phyloP scores from a whole-genome alignment of 345 rosid species.

The Jatropha curcas region DNA sequence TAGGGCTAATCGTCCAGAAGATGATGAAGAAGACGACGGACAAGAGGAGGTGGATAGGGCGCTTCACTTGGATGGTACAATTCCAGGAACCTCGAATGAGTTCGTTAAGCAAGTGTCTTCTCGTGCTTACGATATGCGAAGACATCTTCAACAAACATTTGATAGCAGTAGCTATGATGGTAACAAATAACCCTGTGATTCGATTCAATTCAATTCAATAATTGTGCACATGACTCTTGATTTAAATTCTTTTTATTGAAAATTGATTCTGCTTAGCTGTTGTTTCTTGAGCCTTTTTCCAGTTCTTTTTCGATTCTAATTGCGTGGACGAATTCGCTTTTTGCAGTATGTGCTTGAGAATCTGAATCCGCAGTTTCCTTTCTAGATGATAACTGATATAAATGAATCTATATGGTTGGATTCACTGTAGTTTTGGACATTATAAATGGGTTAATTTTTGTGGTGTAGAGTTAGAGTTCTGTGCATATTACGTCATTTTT shows the following conservation, averaged over 20 bases:
- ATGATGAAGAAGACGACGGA: constrained; percentile 36
- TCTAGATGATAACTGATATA: too few relatives aligned
- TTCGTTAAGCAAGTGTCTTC: constrained; percentile 84
- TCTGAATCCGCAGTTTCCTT: background rate
- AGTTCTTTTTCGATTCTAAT: background rate
- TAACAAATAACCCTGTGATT: constrained; percentile 18
- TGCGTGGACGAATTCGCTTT: background rate
- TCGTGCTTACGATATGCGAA: constrained; percentile 95
- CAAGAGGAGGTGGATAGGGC: constrained; percentile 79
- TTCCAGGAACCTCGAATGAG: constrained; percentile 81
- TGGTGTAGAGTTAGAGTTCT: too few relatives aligned
- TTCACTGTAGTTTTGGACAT: too few relatives aligned
- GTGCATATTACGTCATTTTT: too few relatives aligned
- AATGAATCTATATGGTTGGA: too few relatives aligned
- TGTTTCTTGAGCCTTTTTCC: background rate
- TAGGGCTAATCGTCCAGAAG: constrained; percentile 17
- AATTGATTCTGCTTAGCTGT: background rate
- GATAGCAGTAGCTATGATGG: constrained; percentile 94
- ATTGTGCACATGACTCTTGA: background rate
- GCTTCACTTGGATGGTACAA: constrained; percentile 86
- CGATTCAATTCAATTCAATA: background rate
- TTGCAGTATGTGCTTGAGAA: background rate
- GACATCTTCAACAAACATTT: constrained; percentile 75
- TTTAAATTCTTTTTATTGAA: background rate
- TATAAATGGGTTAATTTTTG: too few relatives aligned